phyloP scores from a whole-genome alignment of 1,284 basidiomycete species.

The Wolfiporia cocos region DNA sequence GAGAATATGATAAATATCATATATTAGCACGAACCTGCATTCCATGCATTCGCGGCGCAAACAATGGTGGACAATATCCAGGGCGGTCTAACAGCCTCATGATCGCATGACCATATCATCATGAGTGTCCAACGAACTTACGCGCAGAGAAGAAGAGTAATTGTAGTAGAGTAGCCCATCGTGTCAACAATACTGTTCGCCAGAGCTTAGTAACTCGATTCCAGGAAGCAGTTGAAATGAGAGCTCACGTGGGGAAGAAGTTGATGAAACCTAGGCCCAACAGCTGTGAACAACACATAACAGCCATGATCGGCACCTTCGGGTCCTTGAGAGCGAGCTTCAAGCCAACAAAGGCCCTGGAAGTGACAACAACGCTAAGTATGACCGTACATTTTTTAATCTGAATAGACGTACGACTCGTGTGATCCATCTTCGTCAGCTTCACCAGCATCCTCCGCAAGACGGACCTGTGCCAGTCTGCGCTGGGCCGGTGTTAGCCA shows the following conservation, averaged over 20 bases:
- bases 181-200: slow-evolving; percentile 57
- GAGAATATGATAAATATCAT: slow-evolving; percentile 5
- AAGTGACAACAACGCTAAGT: too few relatives aligned
- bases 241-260: slow-evolving; percentile 64
- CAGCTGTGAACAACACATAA: slow-evolving; percentile 45
- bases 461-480: slow-evolving; percentile 61
- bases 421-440: slow-evolving; percentile 51
- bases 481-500: slow-evolving; percentile 57
- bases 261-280: slow-evolving; percentile 67
- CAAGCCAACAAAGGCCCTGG: slow-evolving; percentile 46
- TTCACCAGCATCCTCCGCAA: slow-evolving; percentile 74
- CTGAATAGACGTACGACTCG: slow-evolving; percentile 39
- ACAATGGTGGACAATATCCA: slow-evolving; percentile 55
- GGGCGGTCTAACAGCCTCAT: slow-evolving; percentile 59
- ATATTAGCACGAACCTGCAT: slow-evolving; percentile 45
- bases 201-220: neutral
- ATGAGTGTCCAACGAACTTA: too few relatives aligned
- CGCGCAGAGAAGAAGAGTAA: slow-evolving; percentile 58
- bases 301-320: slow-evolving; percentile 53
- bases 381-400: slow-evolving; percentile 1
- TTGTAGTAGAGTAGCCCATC: slow-evolving; percentile 55
- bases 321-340: slow-evolving; percentile 56
- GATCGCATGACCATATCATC: too few relatives aligned
- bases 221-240: neutral
- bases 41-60: slow-evolving; percentile 56